phyloP scores from a whole-genome alignment of 176 grass and related monocot species.

The Lolium perenne region DNA sequence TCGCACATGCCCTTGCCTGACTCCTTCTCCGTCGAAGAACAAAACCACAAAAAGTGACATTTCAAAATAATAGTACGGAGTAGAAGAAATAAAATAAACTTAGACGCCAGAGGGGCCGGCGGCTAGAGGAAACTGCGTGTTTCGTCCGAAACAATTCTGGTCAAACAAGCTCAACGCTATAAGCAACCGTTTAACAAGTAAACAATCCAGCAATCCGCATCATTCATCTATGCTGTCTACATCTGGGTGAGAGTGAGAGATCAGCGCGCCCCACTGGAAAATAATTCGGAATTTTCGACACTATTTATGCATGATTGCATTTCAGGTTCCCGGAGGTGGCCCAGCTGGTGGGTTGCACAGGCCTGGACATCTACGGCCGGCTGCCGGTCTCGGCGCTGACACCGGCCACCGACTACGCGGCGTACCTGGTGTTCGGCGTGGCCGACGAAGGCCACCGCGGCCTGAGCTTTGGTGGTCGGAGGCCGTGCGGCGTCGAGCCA shows the following conservation, averaged over 20 bases:
- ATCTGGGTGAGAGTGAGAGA: background rate
- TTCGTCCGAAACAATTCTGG: no score
- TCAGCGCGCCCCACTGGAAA: background rate
- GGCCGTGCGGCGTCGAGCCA: constrained; percentile 8
- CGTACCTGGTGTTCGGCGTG: constrained; percentile 44
- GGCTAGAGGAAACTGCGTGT: no score
- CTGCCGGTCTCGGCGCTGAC: constrained; percentile 34
- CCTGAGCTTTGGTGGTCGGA: constrained; percentile 29
- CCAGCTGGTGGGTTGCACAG: constrained; percentile 39
- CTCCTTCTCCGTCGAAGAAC: no score
- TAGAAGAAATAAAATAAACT: no score
- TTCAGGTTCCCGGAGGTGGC: constrained; percentile 51
- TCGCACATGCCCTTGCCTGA: no score
- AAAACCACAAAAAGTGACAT: no score
- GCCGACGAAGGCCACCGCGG: constrained; percentile 15
- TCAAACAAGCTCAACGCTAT: no score
- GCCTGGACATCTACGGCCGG: constrained; percentile 38
- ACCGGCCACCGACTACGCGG: constrained; percentile 40
- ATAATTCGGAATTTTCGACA: no score
- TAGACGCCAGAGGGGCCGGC: no score
- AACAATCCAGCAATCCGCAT: background rate
- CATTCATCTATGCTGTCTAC: background rate
- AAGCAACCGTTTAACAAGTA: no score
- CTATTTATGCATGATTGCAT: background rate
- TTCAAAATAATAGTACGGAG: no score